Conservation (phyloP, 192 early-diverging fungal genomes). For the Coemansia guatemalensis region DNA sequence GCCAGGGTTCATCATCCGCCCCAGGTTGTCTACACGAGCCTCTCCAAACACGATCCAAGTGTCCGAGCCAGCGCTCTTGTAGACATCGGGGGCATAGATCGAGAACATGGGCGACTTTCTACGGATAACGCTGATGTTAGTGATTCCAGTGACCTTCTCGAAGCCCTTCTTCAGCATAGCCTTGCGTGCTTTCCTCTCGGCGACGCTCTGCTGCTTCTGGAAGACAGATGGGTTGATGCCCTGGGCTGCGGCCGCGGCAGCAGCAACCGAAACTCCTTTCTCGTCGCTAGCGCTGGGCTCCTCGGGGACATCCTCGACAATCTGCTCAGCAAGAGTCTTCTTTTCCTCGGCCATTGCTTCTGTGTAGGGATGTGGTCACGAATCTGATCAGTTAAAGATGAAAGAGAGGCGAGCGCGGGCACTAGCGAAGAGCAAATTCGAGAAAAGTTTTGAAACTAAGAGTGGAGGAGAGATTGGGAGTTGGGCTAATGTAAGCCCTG, state of each 20-base stretch:
- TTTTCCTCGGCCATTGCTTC: constrained; percentile 44
- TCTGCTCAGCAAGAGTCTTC: constrained; percentile 39
- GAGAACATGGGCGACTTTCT: constrained; percentile 81
- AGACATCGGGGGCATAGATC: constrained; percentile 90
- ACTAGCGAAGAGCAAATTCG: neutral
- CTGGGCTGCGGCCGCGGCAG: constrained; percentile 30
- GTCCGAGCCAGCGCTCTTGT: constrained; percentile 83
- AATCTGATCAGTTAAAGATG: neutral
- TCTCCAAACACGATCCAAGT: constrained; percentile 98
- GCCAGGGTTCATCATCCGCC: constrained; percentile 61
- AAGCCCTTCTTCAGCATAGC: constrained; percentile 90
- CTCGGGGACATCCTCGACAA: constrained; percentile 41
- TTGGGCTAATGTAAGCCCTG: too few species aligned
- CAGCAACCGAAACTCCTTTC: constrained; percentile 20
- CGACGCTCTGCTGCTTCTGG: constrained; percentile 66
- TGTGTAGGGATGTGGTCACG: neutral
- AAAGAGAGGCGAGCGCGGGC: neutral
- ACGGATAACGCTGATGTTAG: constrained; percentile 86
- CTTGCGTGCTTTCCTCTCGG: constrained; percentile 98
- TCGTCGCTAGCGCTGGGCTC: constrained; percentile 13
- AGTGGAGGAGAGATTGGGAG: neutral
- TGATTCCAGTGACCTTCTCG: constrained; percentile 81
- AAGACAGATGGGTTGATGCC: constrained; percentile 24
- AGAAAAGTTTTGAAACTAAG: constrained; percentile 7
- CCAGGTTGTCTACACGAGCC: constrained; percentile 84